Base-by-base conservation (phyloP, 2,329 filamentous ascomycete genomes). In the Tolypocladium ovalisporum region DNA sequence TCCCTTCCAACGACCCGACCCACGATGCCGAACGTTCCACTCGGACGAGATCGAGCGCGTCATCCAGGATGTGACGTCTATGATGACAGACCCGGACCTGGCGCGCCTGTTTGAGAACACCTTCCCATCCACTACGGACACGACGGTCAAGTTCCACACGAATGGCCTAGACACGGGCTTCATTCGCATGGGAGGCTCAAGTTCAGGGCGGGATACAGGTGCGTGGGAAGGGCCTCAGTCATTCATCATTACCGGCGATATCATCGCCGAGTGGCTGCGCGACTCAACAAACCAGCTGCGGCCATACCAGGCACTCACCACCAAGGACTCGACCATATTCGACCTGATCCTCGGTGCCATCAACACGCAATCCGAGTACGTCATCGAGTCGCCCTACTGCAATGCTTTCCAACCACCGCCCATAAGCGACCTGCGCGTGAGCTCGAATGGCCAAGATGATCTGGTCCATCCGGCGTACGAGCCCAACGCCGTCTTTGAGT, bases 341-440 rank as follows among this genome's bases (percentile, higher is more conserved):
- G 86, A 82, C 61, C 76, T 99, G 56, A 90, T 99, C 32, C 76
- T 95, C 1, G 94, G 94, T 27, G 93, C 93, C 47, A 96, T 97
- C 74, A 96, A 96, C 70, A 97, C 94, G 0, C 94, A 99, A 73
- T 82, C 89, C 19, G 93, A 97, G 71, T 97, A 91, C 67, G 89
- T 99, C 47, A 96, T 97, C 61, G 84, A 90, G 66, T 91, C 89
- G 1, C 94, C 94, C 0, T 99, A 97, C 75, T 99, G 94, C 79
- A 97, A 99, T 71, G 94, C 94, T 22, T 99, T 97, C 72, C 94
- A 99, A 70, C 93, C 94, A 5, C 94, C 94, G 0, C 87, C 89
- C 2, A 89, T 91, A 8, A 92, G 90, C 62, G 83, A 87, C 19
- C 78, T 97, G 1, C 74, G 79, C 4, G 77, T 87, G 7, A 86